Evolutionary conservation across 768 basidiomycete genomes (phyloP), one percentile per base, ranked within the genome.

Genomic region (Suillus cothurnatus): DNA sequence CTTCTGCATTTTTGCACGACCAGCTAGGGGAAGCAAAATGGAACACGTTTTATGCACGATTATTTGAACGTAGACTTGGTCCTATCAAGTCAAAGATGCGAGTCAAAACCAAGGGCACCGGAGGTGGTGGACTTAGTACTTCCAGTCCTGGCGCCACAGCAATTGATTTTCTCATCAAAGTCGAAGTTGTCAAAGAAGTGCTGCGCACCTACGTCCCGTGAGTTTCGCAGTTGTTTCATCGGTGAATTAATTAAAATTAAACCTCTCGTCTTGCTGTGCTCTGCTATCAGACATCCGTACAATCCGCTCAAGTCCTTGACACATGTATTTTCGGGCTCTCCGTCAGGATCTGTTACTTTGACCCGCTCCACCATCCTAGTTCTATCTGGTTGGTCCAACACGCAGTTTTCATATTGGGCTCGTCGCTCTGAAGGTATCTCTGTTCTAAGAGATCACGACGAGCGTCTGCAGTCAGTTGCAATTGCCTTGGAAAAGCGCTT

Each of bases 401-500:
- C 82, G 11, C 84, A 85, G 64, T 84, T 84, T 59, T 84, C 82
- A 55, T 85, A 85, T 65, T 84, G 82, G 84, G 81, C 82, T n/a
- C 81, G 82, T 61, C 82, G 82, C 36, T 73, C 79, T 6, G 84
- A 85, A 70, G 83, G 81, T 34, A 79, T 84, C 53, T 83, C 82
- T 58, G 83, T 85, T 45, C 77, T 84, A 36, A 75, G 78, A 19
- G 66, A 74, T 45, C 77, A 80, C 52, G 82, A 84, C 66, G 72
- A 73, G 45, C 79, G 79, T 49, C 74, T 84, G 49, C 77, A 71
- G 28, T 73, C 79, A 31, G 80, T 85, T 47, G 79, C 79, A 31
- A 61, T 75, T 31, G 81, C 80, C 17, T 70, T 85, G 26, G 79
- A 81, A 43, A 77, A 70, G 60, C 82, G 81, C 64, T 77, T 84